A percentile compares a stretch with the other conserved stretches of the same genome.
These are phyloP conservation scores for Cymbopogon flexuosus DNA, from an alignment of 202 grass and related monocot genomes.

Conservation along the genomic window DNA sequence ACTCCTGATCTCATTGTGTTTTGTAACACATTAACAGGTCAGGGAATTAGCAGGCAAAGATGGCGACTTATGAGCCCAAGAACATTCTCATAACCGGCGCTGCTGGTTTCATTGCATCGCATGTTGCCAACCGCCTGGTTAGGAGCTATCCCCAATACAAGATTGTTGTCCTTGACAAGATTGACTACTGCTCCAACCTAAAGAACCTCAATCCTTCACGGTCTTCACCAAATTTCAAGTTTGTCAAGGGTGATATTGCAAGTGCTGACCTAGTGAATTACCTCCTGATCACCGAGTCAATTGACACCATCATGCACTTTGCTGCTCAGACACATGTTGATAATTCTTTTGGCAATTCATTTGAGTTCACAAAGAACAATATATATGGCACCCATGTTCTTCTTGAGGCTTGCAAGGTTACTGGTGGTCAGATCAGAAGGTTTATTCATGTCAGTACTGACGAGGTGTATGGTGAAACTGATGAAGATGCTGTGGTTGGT, in stretches of 20 bases:
- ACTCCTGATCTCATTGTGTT: not conserved
- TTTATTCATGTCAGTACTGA: constrained; percentile 95
- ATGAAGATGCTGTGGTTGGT: constrained; percentile 76
- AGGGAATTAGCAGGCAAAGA: constrained; percentile 7
- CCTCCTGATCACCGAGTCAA: constrained; percentile 72
- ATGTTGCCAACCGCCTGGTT: constrained; percentile 78
- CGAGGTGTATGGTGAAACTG: constrained; percentile 88
- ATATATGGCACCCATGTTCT: constrained; percentile 80
- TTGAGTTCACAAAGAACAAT: constrained; percentile 84
- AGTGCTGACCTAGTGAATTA: constrained; percentile 90
- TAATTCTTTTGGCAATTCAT: constrained; percentile 91
- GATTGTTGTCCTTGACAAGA: constrained; percentile 85
- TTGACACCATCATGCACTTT: constrained; percentile 93
- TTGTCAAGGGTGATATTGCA: constrained; percentile 90
- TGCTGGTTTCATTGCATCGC: constrained; percentile 83
- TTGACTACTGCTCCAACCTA: constrained; percentile 84
- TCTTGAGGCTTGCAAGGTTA: constrained; percentile 77
- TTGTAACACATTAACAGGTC: constrained; percentile 7
- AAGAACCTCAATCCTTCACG: constrained; percentile 67
- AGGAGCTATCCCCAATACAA: constrained; percentile 79
- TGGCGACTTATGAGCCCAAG: constrained; percentile 56
- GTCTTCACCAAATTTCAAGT: constrained; percentile 67
- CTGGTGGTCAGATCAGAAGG: constrained; percentile 64
- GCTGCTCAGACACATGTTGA: constrained; percentile 91
- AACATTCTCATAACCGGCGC: constrained; percentile 88